Base-by-base conservation (phyloP, 805 yeast species). In the Yarrowia hollandica region DNA sequence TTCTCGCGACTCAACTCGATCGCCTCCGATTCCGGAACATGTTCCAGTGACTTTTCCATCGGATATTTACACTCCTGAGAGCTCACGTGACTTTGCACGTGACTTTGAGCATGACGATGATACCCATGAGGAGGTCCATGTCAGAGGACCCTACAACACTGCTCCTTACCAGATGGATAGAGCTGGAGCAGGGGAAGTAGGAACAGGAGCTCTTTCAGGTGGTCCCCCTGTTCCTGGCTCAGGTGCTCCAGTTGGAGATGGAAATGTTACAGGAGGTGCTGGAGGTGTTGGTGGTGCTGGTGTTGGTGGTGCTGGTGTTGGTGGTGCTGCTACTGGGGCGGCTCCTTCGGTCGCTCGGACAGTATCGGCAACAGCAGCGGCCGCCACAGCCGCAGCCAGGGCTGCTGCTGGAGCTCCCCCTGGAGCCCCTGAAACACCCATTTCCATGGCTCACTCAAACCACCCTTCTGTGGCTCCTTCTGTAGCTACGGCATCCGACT, bases 381-480 rank as follows among this genome's bases (percentile, higher is more conserved):
- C 55, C 2, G 55, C 39, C 3, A 31, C 55, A 11, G 55, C 55
- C 3, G 55, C 55, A 3, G 55, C 55, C 10, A n/a, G 55, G 12
- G 55, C 55, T n/a, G 55, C 55, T 18, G 39, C 55, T 15, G 55
- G 55, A 3, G 55, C 22, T 1, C 55, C 30, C 11, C 55, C 55
- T 6, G 55, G 55, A 3, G 55, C 55, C 2, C 55, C 55, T 1
- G 55, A 48, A 22, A 48, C 55, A 4, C 55, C 55, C 12, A 33
- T 48, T 16, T 48, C 55, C 1, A 48, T 48, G 55, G 55, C 55
- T 6, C 55, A 48, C 39, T 22, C 39, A 4, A 30, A 31, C 26
- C n/a, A 10, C 7, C 38, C 23, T 5, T 48, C 55, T 2, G 39
- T 22, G 15, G 55, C 55, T 31, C 55, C 38, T 33, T 48, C 55